Evolutionary conservation across 305 asterid genomes (phyloP), one percentile per base, ranked within the genome.

Genomic region (Petunia hybrid): DNA sequence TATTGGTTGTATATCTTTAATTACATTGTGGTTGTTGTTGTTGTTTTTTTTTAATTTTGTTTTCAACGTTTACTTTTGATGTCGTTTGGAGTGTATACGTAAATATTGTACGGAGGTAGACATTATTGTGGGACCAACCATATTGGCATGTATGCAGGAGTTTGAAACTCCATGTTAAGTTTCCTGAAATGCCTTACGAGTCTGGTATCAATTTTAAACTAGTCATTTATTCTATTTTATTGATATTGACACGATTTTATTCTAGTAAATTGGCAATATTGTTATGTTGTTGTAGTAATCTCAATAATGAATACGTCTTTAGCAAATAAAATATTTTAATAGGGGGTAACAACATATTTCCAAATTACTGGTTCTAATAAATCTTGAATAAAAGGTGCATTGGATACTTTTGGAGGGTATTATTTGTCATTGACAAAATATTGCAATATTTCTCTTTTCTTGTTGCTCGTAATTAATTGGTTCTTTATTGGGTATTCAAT

Each of bases 351-450:
- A 48, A 40, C 14, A 2, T 22, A 40, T 14, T 66, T 66, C 2
- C 36, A 67, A 41, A 66, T 67, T 69, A 45, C 42, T 46, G 16
- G 31, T 22, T 22, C 31, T 22, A 70, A 41, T 45, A 1, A 45
- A 70, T 70, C 60, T 70, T 70, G 22, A 70, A 70, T 5, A 70
- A 45, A 10, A 10, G n/a, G 77, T 46, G 35, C 77, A 70, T 46
- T 46, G 60, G 42, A 46, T 70, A 45, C 9, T 70, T 70, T 46
- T 5, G 60, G 35, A 13, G 16, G 67, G 42, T 35, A 9, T 35
- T 3, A 70, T 3, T 5, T 10, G 8, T 12, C 46, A 64, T 5
- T 64, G 40, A 2, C 16, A 70, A 70, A 5, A 46, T 31, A 10
- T 8, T 42, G 76, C 10, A 31, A 0, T 8, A n/a, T 16, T 42